phyloP scores from a whole-genome alignment of 2,329 filamentous ascomycete species.

The Fusarium fujikuroi region DNA sequence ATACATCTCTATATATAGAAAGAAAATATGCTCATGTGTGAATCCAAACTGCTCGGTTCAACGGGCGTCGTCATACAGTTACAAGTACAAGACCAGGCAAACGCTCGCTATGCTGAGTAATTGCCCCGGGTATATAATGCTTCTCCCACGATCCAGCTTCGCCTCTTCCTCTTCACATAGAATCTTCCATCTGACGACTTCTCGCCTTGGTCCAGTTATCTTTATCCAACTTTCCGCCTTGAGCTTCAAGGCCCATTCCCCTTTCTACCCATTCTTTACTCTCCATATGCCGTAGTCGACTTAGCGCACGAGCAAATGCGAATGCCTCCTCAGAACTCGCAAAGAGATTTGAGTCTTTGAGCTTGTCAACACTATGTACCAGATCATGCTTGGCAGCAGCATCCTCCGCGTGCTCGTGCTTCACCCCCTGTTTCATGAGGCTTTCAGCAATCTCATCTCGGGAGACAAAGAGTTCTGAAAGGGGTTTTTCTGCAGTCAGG shows the following conservation, averaged over 20 bases:
- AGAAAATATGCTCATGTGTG: constrained; percentile 17
- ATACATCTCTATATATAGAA: constrained; percentile 10
- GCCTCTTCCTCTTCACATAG: constrained; percentile 58
- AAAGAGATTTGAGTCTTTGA: constrained; percentile 89
- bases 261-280: constrained; percentile 94
- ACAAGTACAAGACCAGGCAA: constrained; percentile 42
- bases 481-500: constrained; percentile 85
- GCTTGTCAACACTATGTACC: constrained; percentile 82
- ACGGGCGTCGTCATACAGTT: constrained; percentile 25
- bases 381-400: constrained; percentile 84
- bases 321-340: constrained; percentile 96
- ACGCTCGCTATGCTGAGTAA: constrained; percentile 43
- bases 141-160: constrained; percentile 24
- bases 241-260: constrained; percentile 72
- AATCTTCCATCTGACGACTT: constrained; percentile 75
- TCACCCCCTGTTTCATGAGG: constrained; percentile 61
- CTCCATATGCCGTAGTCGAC: constrained; percentile 89
- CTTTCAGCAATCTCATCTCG: constrained; percentile 71
- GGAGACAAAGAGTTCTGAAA: constrained; percentile 87
- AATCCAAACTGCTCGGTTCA: constrained; percentile 18
- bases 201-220: constrained; percentile 74
- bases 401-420: constrained; percentile 60
- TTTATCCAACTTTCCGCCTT: constrained; percentile 72
- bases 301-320: constrained; percentile 90
- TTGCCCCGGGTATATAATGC: constrained; percentile 47